phyloP scores from a whole-genome alignment of 345 rosid genomes.

The Eucalyptus albens region DNA sequence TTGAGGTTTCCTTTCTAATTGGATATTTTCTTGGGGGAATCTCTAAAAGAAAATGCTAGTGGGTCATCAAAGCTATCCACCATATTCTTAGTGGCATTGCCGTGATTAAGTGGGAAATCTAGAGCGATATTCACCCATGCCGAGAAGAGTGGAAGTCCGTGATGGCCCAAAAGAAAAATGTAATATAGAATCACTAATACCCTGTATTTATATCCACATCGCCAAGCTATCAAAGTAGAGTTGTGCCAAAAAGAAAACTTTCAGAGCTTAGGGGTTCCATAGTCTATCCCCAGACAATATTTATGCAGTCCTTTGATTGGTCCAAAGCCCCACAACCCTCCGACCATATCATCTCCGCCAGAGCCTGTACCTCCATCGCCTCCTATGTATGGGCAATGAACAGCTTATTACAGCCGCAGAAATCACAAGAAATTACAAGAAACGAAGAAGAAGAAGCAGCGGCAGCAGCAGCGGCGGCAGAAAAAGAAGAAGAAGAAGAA shows the following conservation, averaged over 20 bases:
- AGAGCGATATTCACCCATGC: neutral
- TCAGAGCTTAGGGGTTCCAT: neutral
- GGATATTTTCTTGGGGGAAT: neutral
- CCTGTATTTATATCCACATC: neutral
- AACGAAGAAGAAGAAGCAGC: neutral
- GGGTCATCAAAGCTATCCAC: neutral
- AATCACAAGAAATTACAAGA: neutral
- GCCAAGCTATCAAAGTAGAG: neutral
- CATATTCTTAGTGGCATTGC: neutral
- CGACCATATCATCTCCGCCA: neutral
- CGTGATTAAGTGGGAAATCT: neutral
- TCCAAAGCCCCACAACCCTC: conserved; percentile 8
- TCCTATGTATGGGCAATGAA: conserved; percentile 55
- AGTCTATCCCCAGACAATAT: neutral
- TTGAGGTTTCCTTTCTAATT: neutral
- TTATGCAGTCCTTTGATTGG: conserved; percentile 2
- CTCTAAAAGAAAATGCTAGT: neutral
- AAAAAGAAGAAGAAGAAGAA: neutral
- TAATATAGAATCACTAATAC: neutral
- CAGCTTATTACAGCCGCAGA: neutral
- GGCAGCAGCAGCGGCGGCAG: neutral
- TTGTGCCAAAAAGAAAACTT: neutral
- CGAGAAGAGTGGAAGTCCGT: neutral
- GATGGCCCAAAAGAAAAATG: neutral
- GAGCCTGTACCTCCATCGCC: neutral